These are phyloP conservation scores for Verticillium dahliae DNA, from an alignment of 2,329 filamentous ascomycete genomes.

Conservation along the genomic window DNA sequence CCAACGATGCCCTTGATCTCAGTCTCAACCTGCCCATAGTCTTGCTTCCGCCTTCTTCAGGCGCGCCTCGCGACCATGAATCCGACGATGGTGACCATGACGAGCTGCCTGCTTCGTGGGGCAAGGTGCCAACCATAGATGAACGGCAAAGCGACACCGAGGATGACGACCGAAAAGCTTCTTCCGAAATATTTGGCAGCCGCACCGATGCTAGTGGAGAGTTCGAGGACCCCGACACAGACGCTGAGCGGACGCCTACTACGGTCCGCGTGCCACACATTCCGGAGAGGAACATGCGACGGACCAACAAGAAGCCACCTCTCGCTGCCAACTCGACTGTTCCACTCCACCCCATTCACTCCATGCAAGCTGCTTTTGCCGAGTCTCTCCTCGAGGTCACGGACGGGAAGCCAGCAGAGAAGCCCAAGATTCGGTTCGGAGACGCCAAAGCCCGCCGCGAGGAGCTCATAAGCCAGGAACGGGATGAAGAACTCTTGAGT, in stretches of 20 bases:
- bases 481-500: conserved; percentile 65
- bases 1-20: conserved; percentile 9
- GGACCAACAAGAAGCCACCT: conserved; percentile 6
- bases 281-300: conserved; percentile 6
- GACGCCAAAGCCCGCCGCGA: conserved; percentile 58
- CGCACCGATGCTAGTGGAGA: background rate
- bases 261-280: conserved; percentile 6
- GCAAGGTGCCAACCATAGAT: background rate
- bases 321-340: conserved; percentile 14
- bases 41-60: conserved; percentile 9
- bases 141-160: background rate
- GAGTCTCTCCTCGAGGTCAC: conserved; percentile 73
- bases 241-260: conserved; percentile 11
- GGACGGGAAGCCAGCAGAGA: conserved; percentile 33
- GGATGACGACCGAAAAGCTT: conserved; percentile 3
- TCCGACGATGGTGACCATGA: conserved; percentile 5
- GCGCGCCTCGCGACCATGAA: background rate
- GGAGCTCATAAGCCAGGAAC: conserved; percentile 59
- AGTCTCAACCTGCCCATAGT: conserved; percentile 10
- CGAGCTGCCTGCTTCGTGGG: background rate
- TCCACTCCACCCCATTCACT: conserved; percentile 60
- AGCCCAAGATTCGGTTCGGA: conserved; percentile 46
- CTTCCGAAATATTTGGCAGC: background rate
- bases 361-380: conserved; percentile 76
- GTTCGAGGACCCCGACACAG: background rate